A percentile compares a stretch with the other conserved stretches of the same genome.
Conservation (phyloP, 1,284 basidiomycete genomes). For the Boletus hoseneyae region DNA sequence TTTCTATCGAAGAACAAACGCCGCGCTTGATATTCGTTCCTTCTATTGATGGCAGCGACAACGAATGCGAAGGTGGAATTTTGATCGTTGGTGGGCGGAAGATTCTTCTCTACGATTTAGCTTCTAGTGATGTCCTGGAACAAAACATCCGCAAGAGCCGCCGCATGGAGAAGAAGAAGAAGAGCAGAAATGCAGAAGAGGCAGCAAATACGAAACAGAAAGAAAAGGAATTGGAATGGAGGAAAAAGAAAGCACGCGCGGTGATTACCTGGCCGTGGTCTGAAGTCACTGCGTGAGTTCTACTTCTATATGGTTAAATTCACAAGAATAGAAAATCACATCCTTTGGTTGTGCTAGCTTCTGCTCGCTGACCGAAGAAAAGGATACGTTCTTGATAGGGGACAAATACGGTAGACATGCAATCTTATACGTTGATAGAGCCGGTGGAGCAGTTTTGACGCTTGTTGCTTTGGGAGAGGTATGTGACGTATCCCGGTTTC, state of each 20-base stretch:
- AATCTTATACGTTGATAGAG: slow-evolving; percentile 54
- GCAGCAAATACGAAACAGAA: slow-evolving; percentile 48
- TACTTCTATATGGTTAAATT: neutral
- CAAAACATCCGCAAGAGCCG: slow-evolving; percentile 53
- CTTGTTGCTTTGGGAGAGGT: slow-evolving; percentile 75
- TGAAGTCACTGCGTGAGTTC: slow-evolving; percentile 56
- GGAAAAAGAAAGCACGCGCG: slow-evolving; percentile 50
- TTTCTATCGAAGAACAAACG: slow-evolving; percentile 27
- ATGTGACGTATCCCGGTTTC: slow-evolving; percentile 15
- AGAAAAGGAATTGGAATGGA: slow-evolving; percentile 51
- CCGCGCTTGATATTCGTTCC: slow-evolving; percentile 28
- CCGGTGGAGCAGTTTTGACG: slow-evolving; percentile 42
- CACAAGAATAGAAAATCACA: neutral
- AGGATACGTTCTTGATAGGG: slow-evolving; percentile 61
- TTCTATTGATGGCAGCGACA: slow-evolving; percentile 24
- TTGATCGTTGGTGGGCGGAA: slow-evolving; percentile 64
- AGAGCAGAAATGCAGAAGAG: slow-evolving; percentile 40
- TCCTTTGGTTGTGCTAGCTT: slow-evolving; percentile 39
- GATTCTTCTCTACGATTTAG: slow-evolving; percentile 57
- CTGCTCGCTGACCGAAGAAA: slow-evolving; percentile 43
- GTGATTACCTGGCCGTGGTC: slow-evolving; percentile 71
- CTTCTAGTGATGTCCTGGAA: slow-evolving; percentile 43
- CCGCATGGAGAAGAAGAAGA: slow-evolving; percentile 50
- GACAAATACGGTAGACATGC: slow-evolving; percentile 77
- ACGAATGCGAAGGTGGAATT: slow-evolving; percentile 56